Conservation (phyloP, 2,329 filamentous ascomycete genomes). For the Aspergillus bombycis region DNA sequence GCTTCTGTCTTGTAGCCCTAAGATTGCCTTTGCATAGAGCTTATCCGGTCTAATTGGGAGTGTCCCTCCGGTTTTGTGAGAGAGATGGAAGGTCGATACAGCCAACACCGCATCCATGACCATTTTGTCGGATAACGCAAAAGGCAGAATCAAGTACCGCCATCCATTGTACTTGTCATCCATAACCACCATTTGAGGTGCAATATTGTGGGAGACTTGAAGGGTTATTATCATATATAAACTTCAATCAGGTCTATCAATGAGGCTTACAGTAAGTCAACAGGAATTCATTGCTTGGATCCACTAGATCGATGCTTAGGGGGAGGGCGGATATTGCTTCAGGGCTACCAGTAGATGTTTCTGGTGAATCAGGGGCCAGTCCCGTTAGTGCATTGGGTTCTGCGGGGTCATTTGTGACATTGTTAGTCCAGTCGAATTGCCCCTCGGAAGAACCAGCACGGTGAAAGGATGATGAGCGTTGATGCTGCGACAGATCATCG, state of each 20-base stretch:
- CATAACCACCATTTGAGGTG: slow-evolving; percentile 21
- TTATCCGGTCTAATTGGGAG: not conserved
- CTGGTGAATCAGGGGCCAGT: not conserved
- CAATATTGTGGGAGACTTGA: slow-evolving; percentile 19
- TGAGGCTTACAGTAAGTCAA: slow-evolving; percentile 5
- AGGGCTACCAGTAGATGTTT: not conserved
- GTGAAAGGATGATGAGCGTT: not conserved
- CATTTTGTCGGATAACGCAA: slow-evolving; percentile 15
- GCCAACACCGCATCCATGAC: slow-evolving; percentile 18
- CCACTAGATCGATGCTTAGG: not conserved
- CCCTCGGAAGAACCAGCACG: not conserved
- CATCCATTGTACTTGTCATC: slow-evolving; percentile 20
- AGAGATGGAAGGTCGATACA: slow-evolving; percentile 17
- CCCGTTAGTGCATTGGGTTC: not conserved
- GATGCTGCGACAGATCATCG: not conserved
- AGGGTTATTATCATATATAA: not conserved
- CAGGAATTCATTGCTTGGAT: not conserved
- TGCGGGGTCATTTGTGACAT: not conserved
- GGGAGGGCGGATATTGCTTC: not conserved
- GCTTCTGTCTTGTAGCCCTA: slow-evolving; percentile 1
- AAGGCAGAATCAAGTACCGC: slow-evolving; percentile 17
- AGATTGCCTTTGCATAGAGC: slow-evolving; percentile 5
- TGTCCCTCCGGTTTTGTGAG: not conserved
- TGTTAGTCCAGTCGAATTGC: not conserved
- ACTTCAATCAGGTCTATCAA: not conserved